Base-by-base conservation (phyloP, 1,284 basidiomycete genomes). In the Ceraceosorus guamensis region DNA sequence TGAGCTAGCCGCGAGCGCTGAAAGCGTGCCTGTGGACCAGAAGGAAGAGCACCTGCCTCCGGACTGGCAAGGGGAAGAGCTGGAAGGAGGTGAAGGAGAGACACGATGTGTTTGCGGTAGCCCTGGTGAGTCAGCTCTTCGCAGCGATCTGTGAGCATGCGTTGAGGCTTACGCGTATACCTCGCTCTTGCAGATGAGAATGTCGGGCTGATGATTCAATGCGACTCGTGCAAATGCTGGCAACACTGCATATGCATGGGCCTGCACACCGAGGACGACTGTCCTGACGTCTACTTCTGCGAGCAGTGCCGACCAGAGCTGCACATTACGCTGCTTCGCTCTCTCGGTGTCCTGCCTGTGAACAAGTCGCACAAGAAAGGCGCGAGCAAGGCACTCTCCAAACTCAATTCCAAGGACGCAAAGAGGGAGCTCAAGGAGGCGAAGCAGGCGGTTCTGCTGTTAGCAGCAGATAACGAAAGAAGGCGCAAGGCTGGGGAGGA, bases 171-270 rank as follows among this genome's bases (percentile, higher is more conserved):
- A 35, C 31, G 10, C 13, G 3, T 13, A 14, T 18, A 10, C 30
- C 18, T 11, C 49, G 11, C 32, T 53, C 32, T 14, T 73, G 61
- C 73, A 50, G 89, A 90, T 78, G 78, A 80, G 60, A 74, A 77
- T 52, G 69, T 76, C 31, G 78, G 77, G n/a, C 87, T 91, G 76
- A 96, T 97, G 91, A 91, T 96, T 52, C 88, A 92, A 77, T 98
- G 93, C 79, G 93, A 98, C 79, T 86, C 82, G 53, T 98, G 93
- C 81, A 88, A 90, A 72, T 89, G 90, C 61, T 98, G 93, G 93
- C 93, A 98, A 78, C 93, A 98, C 77, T 92, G 92, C 16, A 83
- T 87, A 34, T 98, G 93, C 79, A 91, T 98, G 85, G 93, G 93
- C 50, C 89, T 89, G 76, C 84, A 86, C 75, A 84, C 84, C 45